A percentile compares a stretch with the other conserved stretches of the same genome.
Conservation (phyloP, 164 flowering plant species). For the Nymphaea thermarum region DNA sequence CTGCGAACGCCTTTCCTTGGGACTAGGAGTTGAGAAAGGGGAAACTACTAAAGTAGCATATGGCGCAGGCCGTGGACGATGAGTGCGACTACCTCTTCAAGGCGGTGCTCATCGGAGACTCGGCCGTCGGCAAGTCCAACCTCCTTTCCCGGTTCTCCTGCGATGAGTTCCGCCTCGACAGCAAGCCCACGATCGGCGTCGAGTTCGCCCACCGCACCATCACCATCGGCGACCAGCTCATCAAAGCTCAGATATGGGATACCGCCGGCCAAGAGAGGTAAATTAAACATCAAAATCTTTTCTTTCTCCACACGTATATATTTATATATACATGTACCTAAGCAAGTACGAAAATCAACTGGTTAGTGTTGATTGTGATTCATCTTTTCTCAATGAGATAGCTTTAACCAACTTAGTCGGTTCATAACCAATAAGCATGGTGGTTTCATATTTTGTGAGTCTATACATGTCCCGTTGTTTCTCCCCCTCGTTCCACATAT, state of each 20-base stretch:
- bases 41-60: no score
- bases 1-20: not conserved
- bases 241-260: constrained; percentile 78
- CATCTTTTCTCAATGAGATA: no score
- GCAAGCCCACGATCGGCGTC: constrained; percentile 72
- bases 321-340: no score
- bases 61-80: constrained; percentile 20
- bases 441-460: no score
- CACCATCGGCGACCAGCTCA: constrained; percentile 36
- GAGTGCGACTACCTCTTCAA: constrained; percentile 76
- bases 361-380: no score
- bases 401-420: no score
- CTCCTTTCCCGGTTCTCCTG: constrained; percentile 46
- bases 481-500: not conserved
- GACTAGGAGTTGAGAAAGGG: not conserved
- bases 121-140: constrained; percentile 66
- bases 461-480: not conserved
- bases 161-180: constrained; percentile 47
- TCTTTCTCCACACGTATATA: no score
- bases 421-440: no score
- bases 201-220: constrained; percentile 61
- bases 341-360: no score
- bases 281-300: not conserved
- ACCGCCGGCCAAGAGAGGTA: constrained; percentile 83
- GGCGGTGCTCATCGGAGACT: constrained; percentile 58